These are phyloP conservation scores for Plasmodium relictum DNA, from an alignment of 169 alveolate species.

Conservation along the genomic window DNA sequence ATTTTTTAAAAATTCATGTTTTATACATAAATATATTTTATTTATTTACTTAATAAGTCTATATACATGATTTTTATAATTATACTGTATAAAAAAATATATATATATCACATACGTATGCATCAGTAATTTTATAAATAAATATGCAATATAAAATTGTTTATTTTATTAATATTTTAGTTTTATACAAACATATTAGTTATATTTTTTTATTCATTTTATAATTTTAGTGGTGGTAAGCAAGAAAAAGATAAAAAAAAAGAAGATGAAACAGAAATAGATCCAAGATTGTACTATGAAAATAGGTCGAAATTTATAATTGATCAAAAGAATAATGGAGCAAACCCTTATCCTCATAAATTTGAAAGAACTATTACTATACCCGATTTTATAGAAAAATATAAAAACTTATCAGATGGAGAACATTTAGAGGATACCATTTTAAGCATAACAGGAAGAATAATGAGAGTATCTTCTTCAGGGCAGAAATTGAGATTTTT, in stretches of 20 bases:
- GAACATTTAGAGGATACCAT: constrained; percentile 88
- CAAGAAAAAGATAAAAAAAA: constrained; percentile 38
- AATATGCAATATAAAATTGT: background rate
- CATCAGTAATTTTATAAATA: background rate
- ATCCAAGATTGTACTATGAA: constrained; percentile 83
- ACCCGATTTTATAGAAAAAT: constrained; percentile 91
- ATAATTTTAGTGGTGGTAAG: no score
- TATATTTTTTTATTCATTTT: no score
- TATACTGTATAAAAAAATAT: background rate
- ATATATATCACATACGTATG: background rate
- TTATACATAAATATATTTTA: background rate
- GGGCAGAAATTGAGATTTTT: constrained; percentile 93
- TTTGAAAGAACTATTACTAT: constrained; percentile 89
- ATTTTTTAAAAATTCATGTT: background rate
- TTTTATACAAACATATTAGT: no score
- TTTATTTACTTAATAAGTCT: no score
- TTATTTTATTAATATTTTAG: no score
- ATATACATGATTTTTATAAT: background rate
- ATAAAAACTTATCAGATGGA: constrained; percentile 90
- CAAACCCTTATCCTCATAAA: constrained; percentile 85
- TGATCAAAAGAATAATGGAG: constrained; percentile 79
- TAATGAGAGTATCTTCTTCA: constrained; percentile 91
- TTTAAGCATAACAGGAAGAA: constrained; percentile 94
- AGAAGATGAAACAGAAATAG: constrained; percentile 81
- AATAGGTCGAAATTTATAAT: constrained; percentile 80